Base-by-base conservation (phyloP, 441 rosid genomes). In the Croton setiger region DNA sequence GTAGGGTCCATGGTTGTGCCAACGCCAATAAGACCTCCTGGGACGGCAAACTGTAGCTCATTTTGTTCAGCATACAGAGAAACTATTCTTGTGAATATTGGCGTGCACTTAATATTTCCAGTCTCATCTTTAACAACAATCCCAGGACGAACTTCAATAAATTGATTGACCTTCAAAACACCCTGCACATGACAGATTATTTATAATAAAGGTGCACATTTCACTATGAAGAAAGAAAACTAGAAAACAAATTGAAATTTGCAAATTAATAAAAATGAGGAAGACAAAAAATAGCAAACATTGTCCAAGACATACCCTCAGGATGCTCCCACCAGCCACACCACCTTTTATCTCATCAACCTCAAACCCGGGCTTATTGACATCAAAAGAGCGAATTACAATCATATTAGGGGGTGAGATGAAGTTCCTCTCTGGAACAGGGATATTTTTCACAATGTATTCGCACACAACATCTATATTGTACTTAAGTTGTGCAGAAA, bases 1-100 rank as follows among this genome's bases (percentile, higher is more conserved):
- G 97, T 94, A 18, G 99, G 99, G 75, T 94, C 99, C 97, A 94
- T 88, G 18, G 99, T 92, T 63, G 99, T 90, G 41, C 99, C 99
- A 59, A 94, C 99, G 67, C 99, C 99, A 67, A 88, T 94, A 4
- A 92, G 85, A 75, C 98, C 99, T 75, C 99, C 99, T 7, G 98
- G 99, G 65, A 94, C 99, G 0, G 99, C 99, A 85, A 82, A 94
- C 72, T 94, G 97, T 15, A 78, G 68, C 59, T 75, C 78, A 41
- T 78, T 78, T 61, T 75, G 81, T 68, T 78, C 81, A 12, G 99
- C 98, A 55, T 75, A 92, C 3, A 94, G 70, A 51, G 96, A 88
- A 11, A 88, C 89, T 18, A 92, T 88, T 76, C 96, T 89, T 4
- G 97, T 90, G 76, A 87, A 94, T 47, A 94, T 94, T 21, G 98